Evolutionary conservation across 2,329 filamentous ascomycete genomes (phyloP).

Genomic region (Diplodia scrobiculata): DNA sequence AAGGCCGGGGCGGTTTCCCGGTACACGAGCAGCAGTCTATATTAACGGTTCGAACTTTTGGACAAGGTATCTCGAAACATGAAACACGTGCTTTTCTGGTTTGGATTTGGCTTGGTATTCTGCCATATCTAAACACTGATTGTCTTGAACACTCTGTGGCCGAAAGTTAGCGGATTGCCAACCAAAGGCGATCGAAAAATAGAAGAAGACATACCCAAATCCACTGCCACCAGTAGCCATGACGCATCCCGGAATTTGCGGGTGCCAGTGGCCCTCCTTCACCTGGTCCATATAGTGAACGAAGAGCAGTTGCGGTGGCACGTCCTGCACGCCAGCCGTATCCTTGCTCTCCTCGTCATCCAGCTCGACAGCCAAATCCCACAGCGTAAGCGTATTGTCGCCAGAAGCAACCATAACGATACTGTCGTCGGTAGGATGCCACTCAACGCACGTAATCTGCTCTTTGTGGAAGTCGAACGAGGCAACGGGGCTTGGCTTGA

Average conservation of each 20-base stretch:
- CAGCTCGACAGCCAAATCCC: conserved; percentile 94
- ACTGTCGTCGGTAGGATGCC: conserved; percentile 96
- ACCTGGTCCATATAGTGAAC: conserved; percentile 94
- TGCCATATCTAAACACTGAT: conserved; percentile 42
- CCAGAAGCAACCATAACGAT: conserved; percentile 89
- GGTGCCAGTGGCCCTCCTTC: conserved; percentile 97
- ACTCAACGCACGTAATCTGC: conserved; percentile 93
- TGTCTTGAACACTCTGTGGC: conserved; percentile 45
- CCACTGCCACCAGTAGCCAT: conserved; percentile 86
- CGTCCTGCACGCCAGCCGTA: conserved; percentile 81
- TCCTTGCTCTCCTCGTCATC: conserved; percentile 96
- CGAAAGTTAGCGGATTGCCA: conserved; percentile 30
- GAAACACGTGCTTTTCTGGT: conserved; percentile 21
- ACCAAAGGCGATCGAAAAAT: conserved; percentile 31
- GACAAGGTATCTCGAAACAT: conserved; percentile 24
- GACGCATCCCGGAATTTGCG: conserved; percentile 85
- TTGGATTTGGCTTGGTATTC: background rate
- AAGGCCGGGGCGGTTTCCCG: background rate
- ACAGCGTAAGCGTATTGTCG: conserved; percentile 91
- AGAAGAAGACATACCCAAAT: conserved; percentile 61
- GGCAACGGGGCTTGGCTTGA: conserved; percentile 77
- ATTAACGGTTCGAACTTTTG: conserved; percentile 17
- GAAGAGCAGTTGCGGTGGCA: conserved; percentile 92
- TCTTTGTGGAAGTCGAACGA: conserved; percentile 95
- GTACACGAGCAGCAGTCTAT: background rate